phyloP scores from a whole-genome alignment of 352 stramenopile species.

The Phytophthora rubi region DNA sequence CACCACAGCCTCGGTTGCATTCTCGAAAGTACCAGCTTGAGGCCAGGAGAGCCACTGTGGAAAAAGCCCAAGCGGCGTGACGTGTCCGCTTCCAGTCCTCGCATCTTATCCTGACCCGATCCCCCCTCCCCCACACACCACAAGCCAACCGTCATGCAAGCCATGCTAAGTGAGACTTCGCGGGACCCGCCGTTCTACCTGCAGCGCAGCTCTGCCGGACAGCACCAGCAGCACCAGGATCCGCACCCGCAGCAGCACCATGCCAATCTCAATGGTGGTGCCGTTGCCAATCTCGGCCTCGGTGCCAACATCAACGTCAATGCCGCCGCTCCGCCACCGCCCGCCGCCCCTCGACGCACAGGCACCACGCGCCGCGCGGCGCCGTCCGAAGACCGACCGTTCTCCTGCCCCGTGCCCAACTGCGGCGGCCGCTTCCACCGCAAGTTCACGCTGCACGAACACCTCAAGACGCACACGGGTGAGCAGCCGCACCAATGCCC shows the following conservation, averaged over 20 bases:
- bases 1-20: slow-evolving; percentile 28
- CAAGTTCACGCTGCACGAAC: slow-evolving; percentile 80
- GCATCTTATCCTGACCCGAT: slow-evolving; percentile 1
- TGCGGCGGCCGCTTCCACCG: slow-evolving; percentile 73
- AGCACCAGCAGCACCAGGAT: slow-evolving; percentile 28
- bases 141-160: slow-evolving; percentile 33
- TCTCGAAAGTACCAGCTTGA: slow-evolving; percentile 42
- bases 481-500: slow-evolving; percentile 78
- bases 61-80: slow-evolving; percentile 31
- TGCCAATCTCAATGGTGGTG: slow-evolving; percentile 38
- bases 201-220: slow-evolving; percentile 29
- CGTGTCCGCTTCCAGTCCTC: slow-evolving; percentile 18
- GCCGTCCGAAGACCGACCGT: slow-evolving; percentile 41
- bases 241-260: slow-evolving; percentile 12
- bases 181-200: slow-evolving; percentile 45
- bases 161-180: slow-evolving; percentile 40
- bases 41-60: slow-evolving; percentile 39
- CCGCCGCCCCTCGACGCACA: slow-evolving; percentile 8
- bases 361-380: slow-evolving; percentile 37
- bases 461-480: slow-evolving; percentile 87
- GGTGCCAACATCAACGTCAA: slow-evolving; percentile 35
- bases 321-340: slow-evolving; percentile 7
- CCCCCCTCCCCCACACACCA: not conserved
- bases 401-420: slow-evolving; percentile 41
- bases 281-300: slow-evolving; percentile 34